phyloP scores from a whole-genome alignment of 441 rosid species.

The Pelargonium cotyledonis region DNA sequence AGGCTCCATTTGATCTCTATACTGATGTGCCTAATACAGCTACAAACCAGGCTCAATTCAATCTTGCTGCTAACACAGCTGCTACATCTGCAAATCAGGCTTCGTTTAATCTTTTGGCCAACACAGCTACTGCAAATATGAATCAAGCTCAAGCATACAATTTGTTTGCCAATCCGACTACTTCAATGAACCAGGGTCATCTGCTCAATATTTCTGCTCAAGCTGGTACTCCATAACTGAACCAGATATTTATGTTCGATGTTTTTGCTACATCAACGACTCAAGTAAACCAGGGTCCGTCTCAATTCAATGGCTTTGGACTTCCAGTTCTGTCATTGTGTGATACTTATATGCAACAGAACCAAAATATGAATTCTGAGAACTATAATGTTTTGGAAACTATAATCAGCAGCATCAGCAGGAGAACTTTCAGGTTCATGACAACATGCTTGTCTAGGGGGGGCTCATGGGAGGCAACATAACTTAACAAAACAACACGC shows the following conservation, averaged over 20 bases:
- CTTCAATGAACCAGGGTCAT: neutral
- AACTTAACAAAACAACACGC: constrained; percentile 41
- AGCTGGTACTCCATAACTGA: neutral
- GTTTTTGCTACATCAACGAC: neutral
- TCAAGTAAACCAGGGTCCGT: neutral
- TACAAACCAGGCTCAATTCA: too few species aligned
- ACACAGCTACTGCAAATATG: neutral
- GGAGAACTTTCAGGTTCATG: constrained; percentile 40
- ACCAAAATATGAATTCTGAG: constrained; percentile 26
- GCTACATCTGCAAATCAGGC: neutral
- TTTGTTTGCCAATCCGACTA: neutral
- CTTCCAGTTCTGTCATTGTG: constrained; percentile 83
- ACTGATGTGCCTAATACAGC: too few species aligned
- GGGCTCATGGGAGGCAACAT: constrained; percentile 43
- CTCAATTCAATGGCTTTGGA: constrained; percentile 43
- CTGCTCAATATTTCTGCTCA: neutral
- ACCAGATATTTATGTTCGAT: neutral
- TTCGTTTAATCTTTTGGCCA: neutral
- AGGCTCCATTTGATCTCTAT: neutral
- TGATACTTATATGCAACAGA: constrained; percentile 44
- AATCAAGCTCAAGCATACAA: neutral
- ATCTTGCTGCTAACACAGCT: neutral
- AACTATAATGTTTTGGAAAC: constrained; percentile 32
- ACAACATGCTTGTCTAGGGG: constrained; percentile 38
- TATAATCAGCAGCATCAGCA: constrained; percentile 11